These are phyloP conservation scores for Naematelia encephala DNA, from an alignment of 768 basidiomycete genomes.

Conservation along the genomic window DNA sequence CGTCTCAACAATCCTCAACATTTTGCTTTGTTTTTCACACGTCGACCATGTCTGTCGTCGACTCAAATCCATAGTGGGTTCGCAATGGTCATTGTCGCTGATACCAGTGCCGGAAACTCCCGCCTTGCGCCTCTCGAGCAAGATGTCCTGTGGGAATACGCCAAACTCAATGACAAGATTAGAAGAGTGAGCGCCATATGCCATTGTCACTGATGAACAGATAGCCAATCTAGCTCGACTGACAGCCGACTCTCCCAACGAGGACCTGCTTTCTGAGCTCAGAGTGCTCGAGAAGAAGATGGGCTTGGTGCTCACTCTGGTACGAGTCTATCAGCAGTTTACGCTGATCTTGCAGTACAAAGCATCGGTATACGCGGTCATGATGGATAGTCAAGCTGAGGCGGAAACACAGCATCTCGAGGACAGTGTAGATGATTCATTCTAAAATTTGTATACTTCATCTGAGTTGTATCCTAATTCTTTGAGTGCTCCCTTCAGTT, in stretches of 20 bases:
- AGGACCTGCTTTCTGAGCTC: conserved; percentile 68
- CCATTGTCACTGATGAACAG: conserved; percentile 21
- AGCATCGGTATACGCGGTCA: conserved; percentile 90
- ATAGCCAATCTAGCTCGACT: conserved; percentile 57
- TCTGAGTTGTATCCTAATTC: conserved; percentile 79
- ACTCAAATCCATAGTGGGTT: conserved; percentile 30
- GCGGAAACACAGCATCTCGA: conserved; percentile 21
- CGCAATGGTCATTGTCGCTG: not conserved
- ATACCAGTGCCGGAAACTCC: conserved; percentile 59
- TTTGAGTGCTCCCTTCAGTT: conserved; percentile 74
- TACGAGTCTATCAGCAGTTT: conserved; percentile 51
- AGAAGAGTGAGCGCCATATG: conserved; percentile 60
- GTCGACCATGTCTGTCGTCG: conserved; percentile 18
- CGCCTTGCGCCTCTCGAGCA: conserved; percentile 67
- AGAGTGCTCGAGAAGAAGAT: conserved; percentile 86
- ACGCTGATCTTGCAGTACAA: conserved; percentile 66
- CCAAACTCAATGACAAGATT: conserved; percentile 75
- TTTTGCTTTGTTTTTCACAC: not conserved
- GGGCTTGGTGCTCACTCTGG: conserved; percentile 88
- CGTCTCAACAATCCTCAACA: not conserved
- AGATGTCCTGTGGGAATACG: conserved; percentile 87
- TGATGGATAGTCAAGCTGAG: conserved; percentile 54
- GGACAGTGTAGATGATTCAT: not conserved
- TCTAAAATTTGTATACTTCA: conserved; percentile 64
- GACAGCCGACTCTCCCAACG: conserved; percentile 73